Base-by-base conservation (phyloP, 2,329 filamentous ascomycete species). In the Botrytis squamosa region DNA sequence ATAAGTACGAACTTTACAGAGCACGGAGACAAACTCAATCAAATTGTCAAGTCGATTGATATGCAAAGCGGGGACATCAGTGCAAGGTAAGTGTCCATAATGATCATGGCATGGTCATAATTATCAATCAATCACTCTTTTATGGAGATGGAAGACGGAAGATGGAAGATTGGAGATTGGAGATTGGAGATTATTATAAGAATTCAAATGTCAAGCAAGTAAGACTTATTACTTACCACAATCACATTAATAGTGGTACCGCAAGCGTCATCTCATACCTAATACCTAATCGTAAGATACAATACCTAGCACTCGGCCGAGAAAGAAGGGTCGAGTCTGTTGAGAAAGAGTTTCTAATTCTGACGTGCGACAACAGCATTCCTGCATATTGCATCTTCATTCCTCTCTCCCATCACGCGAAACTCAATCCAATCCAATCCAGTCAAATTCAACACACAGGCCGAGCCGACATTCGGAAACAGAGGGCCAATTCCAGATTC, bases 351-450 rank as follows among this genome's bases (percentile, higher is more conserved):
- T 55, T 67, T 55, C 33, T 8, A 29, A 40, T 68, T 55, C 46
- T 70, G 67, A 60, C 67, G 40, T 42, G 67, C 67, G 52, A 70
- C 67, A 70, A 70, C 67, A 70, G 29, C 67, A 70, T 70, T 70
- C 67, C 52, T 44, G 38, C n/a, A 42, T n/a, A 40, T 46, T 44
- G 38, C n/a, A 33, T 60, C 55, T 60, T 70, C 67, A 70, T 70
- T 70, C 67, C 67, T 70, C n/a, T 57, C 52, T 7, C 38, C 4
- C 67, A 36, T 55, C 65, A 36, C 46, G 33, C 65, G 33, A 55
- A 29, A 22, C 29, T 12, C 59, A 59, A 59, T 44, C 33, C n/a
- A 33, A 44, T 29, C 42, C 42, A 36, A 22, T 22, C 0, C 12
- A 4, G 5, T 7, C 29, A 20, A 38, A n/a, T 29, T n/a, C 44